phyloP scores from a whole-genome alignment of 352 stramenopile species.

The Phytophthora brassicae region DNA sequence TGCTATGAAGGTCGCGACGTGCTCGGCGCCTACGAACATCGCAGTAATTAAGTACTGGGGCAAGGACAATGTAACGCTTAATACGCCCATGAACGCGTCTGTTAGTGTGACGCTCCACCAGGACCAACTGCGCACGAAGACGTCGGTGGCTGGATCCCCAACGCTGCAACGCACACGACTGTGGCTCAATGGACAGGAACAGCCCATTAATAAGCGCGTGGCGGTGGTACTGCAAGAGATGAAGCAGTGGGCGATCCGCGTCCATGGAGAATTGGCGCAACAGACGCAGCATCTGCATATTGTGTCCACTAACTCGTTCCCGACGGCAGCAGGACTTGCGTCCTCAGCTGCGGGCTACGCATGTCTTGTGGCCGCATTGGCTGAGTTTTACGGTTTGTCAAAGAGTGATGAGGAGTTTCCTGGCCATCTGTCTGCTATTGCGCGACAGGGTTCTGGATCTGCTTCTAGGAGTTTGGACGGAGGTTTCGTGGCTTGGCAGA shows the following conservation, averaged over 20 bases:
- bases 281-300: conserved; percentile 86
- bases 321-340: conserved; percentile 96
- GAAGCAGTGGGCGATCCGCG: conserved; percentile 39
- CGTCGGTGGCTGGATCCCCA: conserved; percentile 75
- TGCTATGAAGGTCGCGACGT: conserved; percentile 76
- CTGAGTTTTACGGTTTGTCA: conserved; percentile 86
- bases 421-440: conserved; percentile 92
- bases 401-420: conserved; percentile 89
- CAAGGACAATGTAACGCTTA: conserved; percentile 90
- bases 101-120: conserved; percentile 96
- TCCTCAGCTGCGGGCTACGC: conserved; percentile 97
- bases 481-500: conserved; percentile 97
- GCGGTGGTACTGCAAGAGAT: conserved; percentile 72
- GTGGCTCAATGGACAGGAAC: conserved; percentile 96
- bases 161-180: conserved; percentile 88
- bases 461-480: conserved; percentile 96
- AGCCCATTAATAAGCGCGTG: conserved; percentile 82
- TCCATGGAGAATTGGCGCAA: conserved; percentile 15
- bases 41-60: conserved; percentile 99
- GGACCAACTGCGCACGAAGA: conserved; percentile 94
- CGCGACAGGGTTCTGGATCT: conserved; percentile 94
- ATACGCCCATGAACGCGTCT: conserved; percentile 98
- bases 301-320: conserved; percentile 97
- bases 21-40: conserved; percentile 97
- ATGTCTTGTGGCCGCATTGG: conserved; percentile 90